Conservation (phyloP, 2,329 filamentous ascomycete genomes). For the Colletotrichum sp. region DNA sequence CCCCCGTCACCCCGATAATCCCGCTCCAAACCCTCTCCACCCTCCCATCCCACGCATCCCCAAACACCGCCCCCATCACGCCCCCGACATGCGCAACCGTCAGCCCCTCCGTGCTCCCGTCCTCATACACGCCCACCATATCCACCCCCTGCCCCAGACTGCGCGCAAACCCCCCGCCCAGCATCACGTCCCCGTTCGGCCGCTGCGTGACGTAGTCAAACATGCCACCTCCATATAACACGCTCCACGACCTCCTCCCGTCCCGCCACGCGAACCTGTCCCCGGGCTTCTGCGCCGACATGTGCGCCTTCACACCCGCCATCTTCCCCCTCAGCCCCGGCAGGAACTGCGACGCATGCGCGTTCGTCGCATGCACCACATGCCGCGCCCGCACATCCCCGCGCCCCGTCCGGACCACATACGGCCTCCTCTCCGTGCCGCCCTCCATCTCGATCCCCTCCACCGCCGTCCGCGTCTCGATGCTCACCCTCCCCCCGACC, state of each 20-base stretch:
- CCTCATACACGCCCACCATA: slow-evolving; percentile 52
- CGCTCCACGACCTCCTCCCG: slow-evolving; percentile 52
- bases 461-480: slow-evolving; percentile 42
- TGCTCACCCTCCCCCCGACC: slow-evolving; percentile 35
- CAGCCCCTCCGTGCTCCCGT: slow-evolving; percentile 44
- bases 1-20: slow-evolving; percentile 51
- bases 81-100: slow-evolving; percentile 44
- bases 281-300: slow-evolving; percentile 52
- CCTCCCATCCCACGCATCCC: slow-evolving; percentile 38
- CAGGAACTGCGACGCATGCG: slow-evolving; percentile 54
- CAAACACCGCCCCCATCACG: slow-evolving; percentile 46
- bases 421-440: slow-evolving; percentile 30
- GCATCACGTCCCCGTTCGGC: slow-evolving; percentile 54
- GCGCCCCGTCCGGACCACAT: slow-evolving; percentile 47
- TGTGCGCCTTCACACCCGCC: slow-evolving; percentile 51
- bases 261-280: slow-evolving; percentile 31
- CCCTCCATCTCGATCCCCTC: slow-evolving; percentile 27
- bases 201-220: slow-evolving; percentile 60
- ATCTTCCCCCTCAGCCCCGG: slow-evolving; percentile 51
- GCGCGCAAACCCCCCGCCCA: slow-evolving; percentile 57
- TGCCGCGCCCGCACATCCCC: slow-evolving; percentile 51
- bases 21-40: slow-evolving; percentile 54
- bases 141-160: slow-evolving; percentile 46
- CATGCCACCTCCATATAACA: slow-evolving; percentile 44
- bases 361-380: slow-evolving; percentile 65